Conservation (phyloP, 1,284 basidiomycete species). For the Naganishia sp. region DNA sequence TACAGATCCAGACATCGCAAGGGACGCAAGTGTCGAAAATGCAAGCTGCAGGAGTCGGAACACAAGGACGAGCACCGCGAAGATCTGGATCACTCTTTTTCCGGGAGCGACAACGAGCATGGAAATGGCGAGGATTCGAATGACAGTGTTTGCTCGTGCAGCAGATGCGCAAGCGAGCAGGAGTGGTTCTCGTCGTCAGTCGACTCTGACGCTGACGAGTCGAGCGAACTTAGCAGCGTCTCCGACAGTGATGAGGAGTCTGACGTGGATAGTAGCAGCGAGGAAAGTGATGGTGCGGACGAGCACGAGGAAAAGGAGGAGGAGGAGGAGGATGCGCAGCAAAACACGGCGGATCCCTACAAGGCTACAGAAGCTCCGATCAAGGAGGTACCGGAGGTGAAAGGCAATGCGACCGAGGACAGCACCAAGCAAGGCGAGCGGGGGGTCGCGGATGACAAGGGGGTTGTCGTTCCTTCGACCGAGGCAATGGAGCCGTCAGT, state of each 20-base stretch:
- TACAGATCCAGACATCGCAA: constrained; percentile 27
- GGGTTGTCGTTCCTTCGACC: constrained; percentile 29
- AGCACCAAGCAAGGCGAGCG: constrained; percentile 31
- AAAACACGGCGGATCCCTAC: too few species aligned
- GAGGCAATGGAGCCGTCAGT: neutral
- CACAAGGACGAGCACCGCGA: neutral
- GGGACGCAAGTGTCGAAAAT: constrained; percentile 18
- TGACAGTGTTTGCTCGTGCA: constrained; percentile 23
- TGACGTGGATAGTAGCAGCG: constrained; percentile 9
- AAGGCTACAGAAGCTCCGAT: too few species aligned
- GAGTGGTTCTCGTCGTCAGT: constrained; percentile 24
- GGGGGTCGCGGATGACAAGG: constrained; percentile 38
- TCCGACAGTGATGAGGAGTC: constrained; percentile 16
- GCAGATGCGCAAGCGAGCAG: constrained; percentile 24
- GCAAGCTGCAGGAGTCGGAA: constrained; percentile 21
- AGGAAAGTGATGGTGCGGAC: constrained; percentile 34
- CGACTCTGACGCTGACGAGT: constrained; percentile 13
- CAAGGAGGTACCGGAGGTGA: too few species aligned
- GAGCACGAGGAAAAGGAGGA: constrained; percentile 29
- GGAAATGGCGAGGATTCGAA: neutral
- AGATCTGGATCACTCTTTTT: constrained; percentile 16
- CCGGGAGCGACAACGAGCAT: constrained; percentile 18
- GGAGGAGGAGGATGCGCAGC: too few species aligned
- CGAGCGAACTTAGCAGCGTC: constrained; percentile 22
- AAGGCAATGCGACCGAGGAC: neutral